phyloP scores from a whole-genome alignment of 2,329 filamentous ascomycete genomes.

The Penicillium sp. region DNA sequence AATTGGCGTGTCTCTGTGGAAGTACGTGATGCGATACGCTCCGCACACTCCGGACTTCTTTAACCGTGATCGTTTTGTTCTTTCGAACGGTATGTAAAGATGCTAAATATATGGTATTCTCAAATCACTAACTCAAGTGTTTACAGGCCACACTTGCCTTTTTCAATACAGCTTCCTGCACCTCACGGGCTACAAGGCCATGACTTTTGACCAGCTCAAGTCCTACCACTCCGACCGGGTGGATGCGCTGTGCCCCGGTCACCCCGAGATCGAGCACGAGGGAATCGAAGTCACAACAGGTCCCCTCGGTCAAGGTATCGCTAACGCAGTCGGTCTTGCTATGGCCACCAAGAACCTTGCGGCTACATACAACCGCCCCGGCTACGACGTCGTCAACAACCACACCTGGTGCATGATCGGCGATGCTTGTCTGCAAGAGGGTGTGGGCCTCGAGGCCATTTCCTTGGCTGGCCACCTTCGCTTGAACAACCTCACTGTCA shows the following conservation, averaged over 20 bases:
- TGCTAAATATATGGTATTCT: neutral
- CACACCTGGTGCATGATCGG: slow-evolving; percentile 64
- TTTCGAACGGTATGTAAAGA: slow-evolving; percentile 48
- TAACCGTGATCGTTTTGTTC: slow-evolving; percentile 53
- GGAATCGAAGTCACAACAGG: slow-evolving; percentile 66
- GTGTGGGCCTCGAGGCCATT: slow-evolving; percentile 62
- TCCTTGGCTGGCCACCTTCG: slow-evolving; percentile 61
- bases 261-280: slow-evolving; percentile 64
- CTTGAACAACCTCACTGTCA: slow-evolving; percentile 61
- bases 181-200: slow-evolving; percentile 40
- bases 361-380: slow-evolving; percentile 60
- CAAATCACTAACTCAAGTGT: neutral
- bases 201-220: slow-evolving; percentile 44
- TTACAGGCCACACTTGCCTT: slow-evolving; percentile 42
- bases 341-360: slow-evolving; percentile 64
- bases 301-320: slow-evolving; percentile 65
- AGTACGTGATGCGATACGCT: slow-evolving; percentile 65
- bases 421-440: slow-evolving; percentile 63
- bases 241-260: slow-evolving; percentile 40
- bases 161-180: slow-evolving; percentile 44
- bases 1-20: slow-evolving; percentile 67
- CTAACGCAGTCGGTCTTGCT: slow-evolving; percentile 65
- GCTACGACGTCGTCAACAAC: slow-evolving; percentile 57
- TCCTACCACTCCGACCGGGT: slow-evolving; percentile 41
- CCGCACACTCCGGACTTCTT: slow-evolving; percentile 46